Percentiles rank a stretch among this genome's conserved stretches.
phyloP scores from a whole-genome alignment of 768 basidiomycete genomes.

The Amylocystis lapponica region DNA sequence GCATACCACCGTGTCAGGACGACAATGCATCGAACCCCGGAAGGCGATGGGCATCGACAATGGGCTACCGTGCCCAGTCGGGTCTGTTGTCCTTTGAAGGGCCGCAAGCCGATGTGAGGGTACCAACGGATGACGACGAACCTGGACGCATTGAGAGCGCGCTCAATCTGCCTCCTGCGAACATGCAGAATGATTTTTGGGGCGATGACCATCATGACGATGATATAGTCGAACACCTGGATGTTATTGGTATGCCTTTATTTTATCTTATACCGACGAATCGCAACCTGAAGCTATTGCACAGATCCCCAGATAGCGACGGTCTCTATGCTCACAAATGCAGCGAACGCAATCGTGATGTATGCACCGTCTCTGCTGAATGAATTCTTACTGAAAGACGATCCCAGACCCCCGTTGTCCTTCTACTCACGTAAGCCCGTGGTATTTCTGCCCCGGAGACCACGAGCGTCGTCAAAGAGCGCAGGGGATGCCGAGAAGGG shows the following conservation, averaged over 20 bases:
- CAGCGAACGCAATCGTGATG: slow-evolving; percentile 76
- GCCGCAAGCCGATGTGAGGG: slow-evolving; percentile 34
- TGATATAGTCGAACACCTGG: slow-evolving; percentile 78
- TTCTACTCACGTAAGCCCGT: slow-evolving; percentile 69
- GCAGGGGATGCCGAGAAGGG: slow-evolving; percentile 24
- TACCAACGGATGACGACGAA: slow-evolving; percentile 27
- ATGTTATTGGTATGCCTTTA: slow-evolving; percentile 57
- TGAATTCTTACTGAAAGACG: slow-evolving; percentile 2
- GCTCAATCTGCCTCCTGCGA: slow-evolving; percentile 31
- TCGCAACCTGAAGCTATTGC: too few species aligned
- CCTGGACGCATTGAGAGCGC: slow-evolving; percentile 41
- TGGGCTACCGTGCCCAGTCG: too few species aligned
- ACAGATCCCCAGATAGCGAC: slow-evolving; percentile 71
- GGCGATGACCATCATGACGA: slow-evolving; percentile 51
- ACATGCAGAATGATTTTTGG: slow-evolving; percentile 4
- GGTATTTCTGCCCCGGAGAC: slow-evolving; percentile 43
- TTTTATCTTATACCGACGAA: slow-evolving; percentile 4
- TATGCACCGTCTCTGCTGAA: slow-evolving; percentile 18
- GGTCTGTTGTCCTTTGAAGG: slow-evolving; percentile 34
- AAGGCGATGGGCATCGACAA: too few species aligned
- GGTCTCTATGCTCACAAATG: slow-evolving; percentile 70
- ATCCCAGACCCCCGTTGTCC: slow-evolving; percentile 55
- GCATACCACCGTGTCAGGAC: background rate
- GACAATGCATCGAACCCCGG: background rate
- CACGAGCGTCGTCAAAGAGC: slow-evolving; percentile 4